These are phyloP conservation scores for Paracoccidioides lutzii DNA, from an alignment of 2,329 filamentous ascomycete genomes.

Conservation along the genomic window DNA sequence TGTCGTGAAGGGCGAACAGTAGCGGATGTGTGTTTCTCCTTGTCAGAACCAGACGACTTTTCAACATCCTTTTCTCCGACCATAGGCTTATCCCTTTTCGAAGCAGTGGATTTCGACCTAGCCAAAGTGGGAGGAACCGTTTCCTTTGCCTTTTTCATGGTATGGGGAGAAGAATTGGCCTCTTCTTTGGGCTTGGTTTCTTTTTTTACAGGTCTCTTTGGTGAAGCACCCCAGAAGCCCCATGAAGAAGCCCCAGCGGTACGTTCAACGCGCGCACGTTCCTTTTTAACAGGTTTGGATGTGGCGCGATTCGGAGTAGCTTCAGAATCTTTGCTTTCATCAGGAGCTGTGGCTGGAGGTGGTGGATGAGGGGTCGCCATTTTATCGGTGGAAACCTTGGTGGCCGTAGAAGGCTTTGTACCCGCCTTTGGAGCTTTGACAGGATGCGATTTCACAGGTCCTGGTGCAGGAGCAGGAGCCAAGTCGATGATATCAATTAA, in stretches of 20 bases:
- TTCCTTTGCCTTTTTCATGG: constrained; percentile 29
- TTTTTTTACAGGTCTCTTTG: constrained; percentile 38
- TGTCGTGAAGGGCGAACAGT: constrained; percentile 42
- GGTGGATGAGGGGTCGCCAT: constrained; percentile 37
- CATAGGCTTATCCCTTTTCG: constrained; percentile 43
- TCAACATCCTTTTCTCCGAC: constrained; percentile 45
- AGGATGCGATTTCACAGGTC: constrained; percentile 21
- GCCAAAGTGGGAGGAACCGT: constrained; percentile 32
- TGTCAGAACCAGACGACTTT: constrained; percentile 56
- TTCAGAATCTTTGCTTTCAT: constrained; percentile 16
- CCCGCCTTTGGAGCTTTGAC: constrained; percentile 18
- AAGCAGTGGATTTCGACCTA: constrained; percentile 46
- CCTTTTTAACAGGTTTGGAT: constrained; percentile 51
- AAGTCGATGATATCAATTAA: constrained; percentile 30
- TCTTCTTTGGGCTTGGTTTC: constrained; percentile 30
- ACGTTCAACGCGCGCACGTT: constrained; percentile 63
- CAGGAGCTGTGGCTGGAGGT: constrained; percentile 10
- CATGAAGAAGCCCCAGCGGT: constrained; percentile 54
- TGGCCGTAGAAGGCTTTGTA: constrained; percentile 22
- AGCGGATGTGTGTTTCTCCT: constrained; percentile 42
- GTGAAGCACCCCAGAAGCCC: constrained; percentile 57
- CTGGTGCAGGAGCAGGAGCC: constrained; percentile 31
- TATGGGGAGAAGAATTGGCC: constrained; percentile 10
- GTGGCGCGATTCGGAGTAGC: constrained; percentile 12
- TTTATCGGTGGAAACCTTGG: constrained; percentile 28